These are phyloP conservation scores for Annulohypoxylon maeteangense DNA, from an alignment of 495 filamentous ascomycete genomes.

Conservation along the genomic window DNA sequence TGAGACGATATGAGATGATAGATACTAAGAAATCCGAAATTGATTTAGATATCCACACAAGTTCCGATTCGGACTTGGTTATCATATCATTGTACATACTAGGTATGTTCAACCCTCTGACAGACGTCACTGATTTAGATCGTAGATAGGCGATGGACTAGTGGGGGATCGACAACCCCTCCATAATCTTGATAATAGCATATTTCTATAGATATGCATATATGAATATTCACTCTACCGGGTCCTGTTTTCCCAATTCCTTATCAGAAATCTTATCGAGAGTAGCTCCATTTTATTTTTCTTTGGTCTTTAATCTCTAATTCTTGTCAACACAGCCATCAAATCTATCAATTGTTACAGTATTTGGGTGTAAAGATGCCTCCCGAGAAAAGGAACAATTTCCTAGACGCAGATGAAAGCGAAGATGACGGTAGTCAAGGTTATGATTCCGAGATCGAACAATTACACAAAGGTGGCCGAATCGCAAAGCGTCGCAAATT, in stretches of 20 bases:
- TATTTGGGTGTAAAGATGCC: constrained; percentile 59
- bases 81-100: not conserved
- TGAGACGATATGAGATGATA: too few species aligned
- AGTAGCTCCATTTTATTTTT: constrained; percentile 15
- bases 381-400: constrained; percentile 77
- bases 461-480: constrained; percentile 71
- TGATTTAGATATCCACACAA: constrained; percentile 3
- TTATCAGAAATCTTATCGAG: constrained; percentile 26
- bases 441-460: constrained; percentile 75
- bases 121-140: constrained; percentile 38
- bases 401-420: constrained; percentile 74
- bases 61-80: constrained; percentile 16
- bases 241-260: not conserved
- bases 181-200: constrained; percentile 21
- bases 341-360: not conserved
- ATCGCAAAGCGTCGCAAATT: constrained; percentile 74
- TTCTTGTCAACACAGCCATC: not conserved
- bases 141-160: not conserved
- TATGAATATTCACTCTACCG: not conserved
- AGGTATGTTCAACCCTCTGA: not conserved
- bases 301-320: constrained; percentile 21
- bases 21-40: not conserved
- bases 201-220: not conserved
- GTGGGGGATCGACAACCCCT: constrained; percentile 41
- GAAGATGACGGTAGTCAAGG: constrained; percentile 72